These are phyloP conservation scores for Mycena haematopus DNA, from an alignment of 768 basidiomycete species.

Conservation along the genomic window DNA sequence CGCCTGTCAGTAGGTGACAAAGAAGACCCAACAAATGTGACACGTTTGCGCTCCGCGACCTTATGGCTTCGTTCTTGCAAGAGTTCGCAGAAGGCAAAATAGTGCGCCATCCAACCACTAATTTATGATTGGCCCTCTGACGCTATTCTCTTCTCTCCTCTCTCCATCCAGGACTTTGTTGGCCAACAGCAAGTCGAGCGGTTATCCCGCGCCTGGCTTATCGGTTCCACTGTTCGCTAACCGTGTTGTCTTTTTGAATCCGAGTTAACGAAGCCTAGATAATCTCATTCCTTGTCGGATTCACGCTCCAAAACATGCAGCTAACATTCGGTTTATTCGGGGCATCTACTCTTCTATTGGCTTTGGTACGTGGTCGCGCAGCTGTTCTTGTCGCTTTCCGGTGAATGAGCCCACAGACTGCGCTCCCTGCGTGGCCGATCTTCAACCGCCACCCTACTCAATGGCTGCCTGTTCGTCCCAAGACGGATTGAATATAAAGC, in stretches of 20 bases:
- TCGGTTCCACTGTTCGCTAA: slow-evolving; percentile 53
- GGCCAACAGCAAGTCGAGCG: slow-evolving; percentile 62
- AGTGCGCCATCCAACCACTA: slow-evolving; percentile 34
- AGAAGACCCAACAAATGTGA: background rate
- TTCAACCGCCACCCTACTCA: slow-evolving; percentile 67
- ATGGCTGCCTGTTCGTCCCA: slow-evolving; percentile 54
- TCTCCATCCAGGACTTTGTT: slow-evolving; percentile 58
- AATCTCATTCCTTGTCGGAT: slow-evolving; percentile 62
- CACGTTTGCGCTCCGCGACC: slow-evolving; percentile 5
- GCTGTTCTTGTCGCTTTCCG: background rate
- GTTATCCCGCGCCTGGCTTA: slow-evolving; percentile 50
- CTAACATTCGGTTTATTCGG: slow-evolving; percentile 60
- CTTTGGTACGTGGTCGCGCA: slow-evolving; percentile 43
- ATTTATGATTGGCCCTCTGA: background rate
- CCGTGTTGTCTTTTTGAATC: too few species aligned
- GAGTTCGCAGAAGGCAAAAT: slow-evolving; percentile 49
- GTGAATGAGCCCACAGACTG: slow-evolving; percentile 45
- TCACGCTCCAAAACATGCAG: slow-evolving; percentile 59
- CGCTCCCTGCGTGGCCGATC: slow-evolving; percentile 75
- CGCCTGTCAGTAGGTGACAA: slow-evolving; percentile 1
- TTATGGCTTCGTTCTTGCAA: slow-evolving; percentile 35
- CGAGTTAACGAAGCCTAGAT: slow-evolving; percentile 40
- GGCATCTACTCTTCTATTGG: slow-evolving; percentile 43
- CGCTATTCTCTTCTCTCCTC: background rate
- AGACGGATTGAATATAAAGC: slow-evolving; percentile 35